These are phyloP conservation scores for Pterocarpus santalinus DNA, from an alignment of 306 rosid species.

Conservation along the genomic window DNA sequence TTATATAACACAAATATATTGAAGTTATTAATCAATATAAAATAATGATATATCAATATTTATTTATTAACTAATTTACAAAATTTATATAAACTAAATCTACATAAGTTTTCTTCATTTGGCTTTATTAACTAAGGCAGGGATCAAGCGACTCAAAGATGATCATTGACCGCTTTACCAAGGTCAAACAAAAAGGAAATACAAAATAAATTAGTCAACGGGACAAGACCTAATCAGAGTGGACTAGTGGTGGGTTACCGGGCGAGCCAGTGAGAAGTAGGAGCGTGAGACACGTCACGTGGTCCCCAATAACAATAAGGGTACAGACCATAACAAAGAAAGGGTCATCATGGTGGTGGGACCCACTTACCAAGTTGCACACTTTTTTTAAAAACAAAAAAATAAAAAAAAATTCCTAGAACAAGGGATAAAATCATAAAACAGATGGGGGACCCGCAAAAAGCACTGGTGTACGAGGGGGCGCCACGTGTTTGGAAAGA, in stretches of 20 bases:
- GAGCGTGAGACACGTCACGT: constrained; percentile 53
- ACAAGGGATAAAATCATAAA: not conserved
- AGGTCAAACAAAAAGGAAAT: not conserved
- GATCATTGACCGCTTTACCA: not conserved
- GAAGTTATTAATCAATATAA: not conserved
- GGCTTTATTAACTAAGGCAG: not conserved
- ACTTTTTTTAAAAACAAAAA: not conserved
- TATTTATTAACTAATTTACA: not conserved
- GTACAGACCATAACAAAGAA: not conserved
- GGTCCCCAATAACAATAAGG: constrained; percentile 28
- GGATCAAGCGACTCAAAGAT: not conserved
- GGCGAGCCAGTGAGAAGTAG: not conserved
- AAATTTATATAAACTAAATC: not conserved
- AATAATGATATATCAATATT: not conserved
- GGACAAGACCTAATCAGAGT: not conserved
- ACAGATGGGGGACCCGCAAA: not conserved
- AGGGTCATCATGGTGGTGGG: constrained; percentile 36
- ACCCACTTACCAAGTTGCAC: constrained; percentile 52
- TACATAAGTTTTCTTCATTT: not conserved
- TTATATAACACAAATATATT: not conserved
- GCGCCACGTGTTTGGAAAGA: constrained; percentile 21
- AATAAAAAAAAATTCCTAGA: not conserved
- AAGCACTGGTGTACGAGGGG: constrained; percentile 29
- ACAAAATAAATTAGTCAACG: not conserved
- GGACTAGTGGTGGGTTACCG: constrained; percentile 29